phyloP scores from a whole-genome alignment of 495 filamentous ascomycete genomes.

The Parmelia sp. region DNA sequence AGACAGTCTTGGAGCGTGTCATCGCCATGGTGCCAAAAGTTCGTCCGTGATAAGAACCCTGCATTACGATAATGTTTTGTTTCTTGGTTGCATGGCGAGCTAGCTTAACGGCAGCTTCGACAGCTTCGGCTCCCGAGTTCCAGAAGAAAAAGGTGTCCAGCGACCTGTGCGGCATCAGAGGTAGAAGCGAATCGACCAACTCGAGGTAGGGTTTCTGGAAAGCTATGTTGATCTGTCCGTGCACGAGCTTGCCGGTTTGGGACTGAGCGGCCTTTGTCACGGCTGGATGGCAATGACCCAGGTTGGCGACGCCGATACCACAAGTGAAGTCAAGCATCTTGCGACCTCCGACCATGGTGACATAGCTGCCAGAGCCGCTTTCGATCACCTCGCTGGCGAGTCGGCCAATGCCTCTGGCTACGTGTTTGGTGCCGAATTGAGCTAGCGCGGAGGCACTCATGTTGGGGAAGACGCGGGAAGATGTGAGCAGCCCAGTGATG shows the following conservation, averaged over 20 bases:
- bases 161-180: slow-evolving; percentile 24
- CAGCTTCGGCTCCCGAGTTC: slow-evolving; percentile 42
- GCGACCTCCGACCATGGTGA: slow-evolving; percentile 19
- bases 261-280: slow-evolving; percentile 22
- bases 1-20: slow-evolving; percentile 25
- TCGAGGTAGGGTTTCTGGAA: slow-evolving; percentile 26
- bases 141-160: slow-evolving; percentile 25
- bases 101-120: slow-evolving; percentile 53
- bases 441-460: slow-evolving; percentile 17
- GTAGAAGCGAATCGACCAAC: slow-evolving; percentile 15
- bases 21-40: slow-evolving; percentile 25
- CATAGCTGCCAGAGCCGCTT: slow-evolving; percentile 23
- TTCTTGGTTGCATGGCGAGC: slow-evolving; percentile 37
- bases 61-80: slow-evolving; percentile 25
- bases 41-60: slow-evolving; percentile 24
- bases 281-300: slow-evolving; percentile 23
- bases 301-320: slow-evolving; percentile 23
- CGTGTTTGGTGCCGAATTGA: slow-evolving; percentile 19
- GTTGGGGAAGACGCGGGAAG: neutral
- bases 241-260: slow-evolving; percentile 22
- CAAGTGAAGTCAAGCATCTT: slow-evolving; percentile 22
- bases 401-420: slow-evolving; percentile 21
- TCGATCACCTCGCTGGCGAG: slow-evolving; percentile 20
- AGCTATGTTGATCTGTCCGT: slow-evolving; percentile 26
- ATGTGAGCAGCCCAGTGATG: neutral